Base-by-base conservation (phyloP, 2,329 filamentous ascomycete genomes). In the Colletotrichum sp. region DNA sequence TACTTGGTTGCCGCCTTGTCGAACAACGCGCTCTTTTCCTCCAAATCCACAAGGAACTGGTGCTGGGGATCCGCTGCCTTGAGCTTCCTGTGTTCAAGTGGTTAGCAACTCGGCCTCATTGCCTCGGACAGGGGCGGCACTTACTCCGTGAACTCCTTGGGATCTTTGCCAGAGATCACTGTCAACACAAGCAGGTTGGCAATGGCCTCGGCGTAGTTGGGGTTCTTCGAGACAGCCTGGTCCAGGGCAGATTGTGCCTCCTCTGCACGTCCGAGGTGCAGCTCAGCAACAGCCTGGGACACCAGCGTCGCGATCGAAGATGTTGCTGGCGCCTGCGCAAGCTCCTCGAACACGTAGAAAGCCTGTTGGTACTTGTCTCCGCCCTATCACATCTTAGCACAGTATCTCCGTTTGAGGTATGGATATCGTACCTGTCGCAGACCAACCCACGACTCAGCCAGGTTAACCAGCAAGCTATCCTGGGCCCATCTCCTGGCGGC, bases 291-390 rank as follows among this genome's bases (percentile, higher is more conserved):
- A 30, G 96, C 96, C 87, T 99, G 97, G 24, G 95, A 93, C 76
- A 98, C 92, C 71, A 98, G 91, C 21, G 92, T 94, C 79, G 93
- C 90, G 68, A 93, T 90, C 18, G 95, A 95, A 65, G 95, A 93
- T 21, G 95, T 96, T 36, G 95, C 93, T 4, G 96, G 94, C 32
- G 95, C 93, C 83, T 98, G 95, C 6, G 97, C 96, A 65, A 99
- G 92, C 85, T 99, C 97, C 86, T 99, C 96, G 82, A 95, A 99
- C 77, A 99, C 96, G 89, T 99, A 99, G 86, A 98, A 99, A 21
- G 96, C 94, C 82, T 97, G 95, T 83, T 99, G 97, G 86, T 99
- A 99, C 84, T 95, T 97, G 80, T 98, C 96, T 79, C 96, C 96
- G 82, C 96, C 96, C 94, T 98, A 77, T 30, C 70, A 8, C 39